Evolutionary conservation across 2,329 filamentous ascomycete genomes (phyloP), one percentile per base, ranked within the genome.

Genomic region (Lasiodiplodia sp.): DNA sequence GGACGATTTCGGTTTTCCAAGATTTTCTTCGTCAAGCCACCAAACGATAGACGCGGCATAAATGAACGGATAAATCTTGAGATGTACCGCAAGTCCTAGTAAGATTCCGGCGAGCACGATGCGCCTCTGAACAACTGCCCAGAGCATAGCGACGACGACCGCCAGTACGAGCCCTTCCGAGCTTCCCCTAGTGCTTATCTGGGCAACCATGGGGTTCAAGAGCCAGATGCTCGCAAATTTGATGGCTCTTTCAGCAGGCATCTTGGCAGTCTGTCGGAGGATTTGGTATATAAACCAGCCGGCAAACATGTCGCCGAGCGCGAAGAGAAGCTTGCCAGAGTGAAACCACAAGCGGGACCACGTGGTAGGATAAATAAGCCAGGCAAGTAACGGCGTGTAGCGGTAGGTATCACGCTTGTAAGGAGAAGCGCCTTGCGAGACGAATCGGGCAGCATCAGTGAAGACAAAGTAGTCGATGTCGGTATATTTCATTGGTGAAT

Each of bases 401-500:
- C 96, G 92, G 83, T 99, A 99, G 0, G 96, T 99, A 76, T 96
- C 95, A 66, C 96, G 89, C 51, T 87, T 86, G 79, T 99, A 99
- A 1, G 96, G 96, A 0, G 92, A 92, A 57, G 83, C 81, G 3
- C 87, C 87, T n/a, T 81, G 83, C 3, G 89, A 82, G 53, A 93
- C 83, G 80, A 92, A 95, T 72, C 92, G 91, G 2, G 96, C 89
- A 31, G 96, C 96, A 79, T 98, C 95, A 60, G 96, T 98, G 84
- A 99, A 99, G 79, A 99, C 96, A 72, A 94, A 89, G 82, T 99
- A 99, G 85, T 99, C 96, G 75, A 99, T 97, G 81, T 99, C 96
- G 64, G 96, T 99, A 84, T 98, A 99, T 82, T 98, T 98, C 77
- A 99, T 83, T 16, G 95, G 90, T 8, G 94, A 96, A 81, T 94